phyloP scores from a whole-genome alignment of 192 early-diverging fungal species.

The Pilaira anomala region DNA sequence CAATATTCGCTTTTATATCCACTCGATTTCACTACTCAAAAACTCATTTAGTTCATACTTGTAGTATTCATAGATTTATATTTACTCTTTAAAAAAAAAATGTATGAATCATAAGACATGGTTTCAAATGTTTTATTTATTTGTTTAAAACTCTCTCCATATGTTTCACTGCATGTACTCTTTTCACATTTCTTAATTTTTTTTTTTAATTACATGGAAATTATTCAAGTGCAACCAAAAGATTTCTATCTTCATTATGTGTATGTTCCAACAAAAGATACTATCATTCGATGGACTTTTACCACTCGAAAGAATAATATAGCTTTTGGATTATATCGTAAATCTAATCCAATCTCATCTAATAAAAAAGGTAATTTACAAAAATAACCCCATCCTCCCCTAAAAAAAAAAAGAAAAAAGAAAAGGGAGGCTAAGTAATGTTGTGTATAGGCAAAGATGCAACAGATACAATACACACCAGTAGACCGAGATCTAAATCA shows the following conservation, averaged over 20 bases:
- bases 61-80: too few species aligned
- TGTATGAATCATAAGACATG: too few species aligned
- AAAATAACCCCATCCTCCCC: too few species aligned
- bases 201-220: too few species aligned
- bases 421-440: not conserved
- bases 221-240: slow-evolving; percentile 67
- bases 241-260: slow-evolving; percentile 85
- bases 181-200: too few species aligned
- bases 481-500: slow-evolving; percentile 18
- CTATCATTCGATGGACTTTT: slow-evolving; percentile 90
- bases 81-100: too few species aligned
- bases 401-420: slow-evolving; percentile 2
- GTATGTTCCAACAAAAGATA: slow-evolving; percentile 63
- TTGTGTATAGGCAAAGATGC: not conserved
- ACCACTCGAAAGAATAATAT: slow-evolving; percentile 76
- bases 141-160: too few species aligned
- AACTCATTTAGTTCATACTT: too few species aligned
- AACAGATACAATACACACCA: not conserved
- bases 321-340: slow-evolving; percentile 28
- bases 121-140: too few species aligned
- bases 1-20: too few species aligned
- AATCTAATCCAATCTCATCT: not conserved
- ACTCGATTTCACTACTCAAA: too few species aligned
- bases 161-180: too few species aligned
- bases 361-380: not conserved